A percentile compares a stretch with the other conserved stretches of the same genome.
Conservation (phyloP, 1,284 basidiomycete genomes). For the Melanopsichium pennsylvanicum region DNA sequence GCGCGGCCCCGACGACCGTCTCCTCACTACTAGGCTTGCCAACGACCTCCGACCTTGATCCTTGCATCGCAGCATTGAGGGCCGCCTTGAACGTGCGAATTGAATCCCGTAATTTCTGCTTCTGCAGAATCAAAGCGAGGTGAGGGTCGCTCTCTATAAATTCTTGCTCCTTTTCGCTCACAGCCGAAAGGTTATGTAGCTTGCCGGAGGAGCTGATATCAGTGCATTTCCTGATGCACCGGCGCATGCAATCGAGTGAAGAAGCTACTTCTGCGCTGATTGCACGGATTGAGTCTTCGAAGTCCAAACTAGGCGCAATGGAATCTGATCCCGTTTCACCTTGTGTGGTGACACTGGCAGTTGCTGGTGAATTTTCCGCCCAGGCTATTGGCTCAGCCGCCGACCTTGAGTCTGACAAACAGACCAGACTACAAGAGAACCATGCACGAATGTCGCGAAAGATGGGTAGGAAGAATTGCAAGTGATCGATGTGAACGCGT, state of each 20-base stretch:
- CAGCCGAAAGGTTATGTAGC: background rate
- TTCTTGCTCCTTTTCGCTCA: background rate
- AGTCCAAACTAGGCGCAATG: conserved; percentile 6
- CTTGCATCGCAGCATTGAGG: conserved; percentile 17
- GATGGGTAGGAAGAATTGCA: conserved; percentile 20
- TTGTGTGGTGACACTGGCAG: background rate
- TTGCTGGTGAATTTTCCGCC: background rate
- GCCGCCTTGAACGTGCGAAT: conserved; percentile 30
- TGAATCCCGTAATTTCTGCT: conserved; percentile 9
- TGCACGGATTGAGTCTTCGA: conserved; percentile 8
- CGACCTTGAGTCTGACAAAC: conserved; percentile 1
- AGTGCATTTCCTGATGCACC: conserved; percentile 14
- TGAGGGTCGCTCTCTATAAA: conserved; percentile 7
- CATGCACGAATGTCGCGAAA: conserved; percentile 42
- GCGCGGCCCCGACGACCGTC: no score
- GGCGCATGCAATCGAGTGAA: conserved; percentile 22
- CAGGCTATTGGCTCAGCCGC: background rate
- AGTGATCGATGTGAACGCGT: conserved; percentile 32
- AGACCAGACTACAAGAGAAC: conserved; percentile 43
- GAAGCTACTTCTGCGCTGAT: conserved; percentile 23
- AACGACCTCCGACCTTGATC: conserved; percentile 10
- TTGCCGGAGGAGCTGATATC: background rate
- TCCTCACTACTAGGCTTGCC: background rate
- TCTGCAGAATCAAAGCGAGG: conserved; percentile 10
- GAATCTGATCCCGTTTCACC: background rate